Evolutionary conservation across 2,329 filamentous ascomycete species (phyloP).

Genomic region (Tolypocladium pustulatum): DNA sequence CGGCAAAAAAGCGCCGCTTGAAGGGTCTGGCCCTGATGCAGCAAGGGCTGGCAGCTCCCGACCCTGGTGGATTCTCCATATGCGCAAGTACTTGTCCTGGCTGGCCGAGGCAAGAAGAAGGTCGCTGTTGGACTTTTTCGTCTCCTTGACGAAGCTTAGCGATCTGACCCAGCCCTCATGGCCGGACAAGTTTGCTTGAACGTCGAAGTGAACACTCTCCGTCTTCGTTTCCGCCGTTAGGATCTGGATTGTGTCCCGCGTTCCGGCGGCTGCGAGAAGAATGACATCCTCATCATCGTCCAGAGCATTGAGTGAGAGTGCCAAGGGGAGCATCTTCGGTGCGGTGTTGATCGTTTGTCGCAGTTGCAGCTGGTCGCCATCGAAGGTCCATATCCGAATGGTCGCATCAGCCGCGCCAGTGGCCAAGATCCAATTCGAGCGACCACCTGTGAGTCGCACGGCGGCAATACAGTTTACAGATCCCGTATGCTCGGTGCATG

Average conservation of each 20-base stretch:
- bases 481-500: conserved; percentile 52
- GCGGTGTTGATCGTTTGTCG: conserved; percentile 61
- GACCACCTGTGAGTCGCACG: conserved; percentile 17
- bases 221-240: conserved; percentile 46
- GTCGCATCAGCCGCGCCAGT: conserved; percentile 76
- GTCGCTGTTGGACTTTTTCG: conserved; percentile 44
- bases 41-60: conserved; percentile 49
- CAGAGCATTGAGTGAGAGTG: conserved; percentile 58
- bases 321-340: conserved; percentile 74
- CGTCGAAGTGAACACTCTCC: conserved; percentile 43
- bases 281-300: conserved; percentile 39
- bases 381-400: conserved; percentile 58
- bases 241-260: conserved; percentile 70
- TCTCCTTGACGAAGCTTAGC: conserved; percentile 64
- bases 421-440: conserved; percentile 43
- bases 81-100: conserved; percentile 91
- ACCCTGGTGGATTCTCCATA: conserved; percentile 78
- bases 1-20: conserved; percentile 45
- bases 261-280: conserved; percentile 77
- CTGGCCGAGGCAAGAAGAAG: conserved; percentile 83
- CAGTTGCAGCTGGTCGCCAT: conserved; percentile 36
- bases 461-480: conserved; percentile 61
- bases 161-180: conserved; percentile 95
- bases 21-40: conserved; percentile 43
- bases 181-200: conserved; percentile 69